A percentile compares a stretch with the other conserved stretches of the same genome.
Evolutionary conservation across 805 yeast species (phyloP).

Genomic region (Ogataea polymorpha): DNA sequence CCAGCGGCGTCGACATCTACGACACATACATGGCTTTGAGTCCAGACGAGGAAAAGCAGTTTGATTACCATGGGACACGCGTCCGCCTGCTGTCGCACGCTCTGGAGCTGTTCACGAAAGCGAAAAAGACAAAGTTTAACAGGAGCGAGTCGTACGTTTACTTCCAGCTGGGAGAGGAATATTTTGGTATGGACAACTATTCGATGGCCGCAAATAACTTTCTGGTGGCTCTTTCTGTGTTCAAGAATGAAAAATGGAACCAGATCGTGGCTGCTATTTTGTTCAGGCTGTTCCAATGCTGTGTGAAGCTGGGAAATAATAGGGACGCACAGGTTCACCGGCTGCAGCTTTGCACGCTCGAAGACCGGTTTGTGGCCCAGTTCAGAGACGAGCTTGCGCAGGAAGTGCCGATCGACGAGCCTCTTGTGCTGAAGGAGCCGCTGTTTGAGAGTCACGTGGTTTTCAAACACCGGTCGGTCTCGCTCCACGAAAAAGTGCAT

Average conservation of each 20-base stretch:
- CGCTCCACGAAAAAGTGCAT: conserved; percentile 21
- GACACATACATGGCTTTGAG: conserved; percentile 32
- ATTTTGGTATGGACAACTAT: conserved; percentile 32
- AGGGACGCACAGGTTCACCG: conserved; percentile 34
- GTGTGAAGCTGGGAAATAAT: conserved; percentile 28
- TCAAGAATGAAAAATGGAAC: conserved; percentile 43
- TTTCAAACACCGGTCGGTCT: conserved; percentile 15
- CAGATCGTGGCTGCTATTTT: conserved; percentile 33
- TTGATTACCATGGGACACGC: conserved; percentile 21
- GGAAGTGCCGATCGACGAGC: conserved; percentile 6
- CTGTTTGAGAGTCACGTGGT: conserved; percentile 20
- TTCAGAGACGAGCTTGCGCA: conserved; percentile 4
- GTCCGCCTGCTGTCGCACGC: conserved; percentile 35
- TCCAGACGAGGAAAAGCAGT: conserved; percentile 20
- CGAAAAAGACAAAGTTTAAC: conserved; percentile 33
- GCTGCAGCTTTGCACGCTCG: conserved; percentile 32
- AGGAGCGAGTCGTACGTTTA: conserved; percentile 42
- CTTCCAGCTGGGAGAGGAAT: conserved; percentile 52
- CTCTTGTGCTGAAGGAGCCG: conserved; percentile 16
- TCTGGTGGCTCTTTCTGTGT: conserved; percentile 36
- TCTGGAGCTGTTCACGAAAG: conserved; percentile 35
- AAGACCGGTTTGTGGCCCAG: conserved; percentile 7
- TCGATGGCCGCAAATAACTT: conserved; percentile 42
- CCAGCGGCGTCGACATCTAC: conserved; percentile 1
- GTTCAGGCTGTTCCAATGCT: conserved; percentile 39